Conservation (phyloP, 2,329 filamentous ascomycete genomes). For the Coniochaeta sp. region DNA sequence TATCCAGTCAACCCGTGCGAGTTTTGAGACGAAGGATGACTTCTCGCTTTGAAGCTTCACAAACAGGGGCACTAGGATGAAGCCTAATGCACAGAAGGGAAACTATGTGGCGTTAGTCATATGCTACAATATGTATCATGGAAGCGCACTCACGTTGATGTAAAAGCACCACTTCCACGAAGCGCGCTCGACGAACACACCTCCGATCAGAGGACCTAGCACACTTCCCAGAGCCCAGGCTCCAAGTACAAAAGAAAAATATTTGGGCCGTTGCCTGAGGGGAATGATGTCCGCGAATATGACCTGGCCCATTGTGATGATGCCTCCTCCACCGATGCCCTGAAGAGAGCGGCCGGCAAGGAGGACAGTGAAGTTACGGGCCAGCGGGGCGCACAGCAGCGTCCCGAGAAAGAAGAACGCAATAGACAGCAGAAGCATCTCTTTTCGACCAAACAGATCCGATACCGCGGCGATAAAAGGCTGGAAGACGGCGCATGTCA, state of each 20-base stretch:
- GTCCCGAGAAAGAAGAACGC: conserved; percentile 36
- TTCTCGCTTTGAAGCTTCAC: conserved; percentile 27
- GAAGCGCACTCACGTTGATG: conserved; percentile 21
- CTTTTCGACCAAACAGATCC: conserved; percentile 38
- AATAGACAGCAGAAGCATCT: conserved; percentile 31
- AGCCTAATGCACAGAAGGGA: conserved; percentile 30
- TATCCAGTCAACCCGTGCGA: conserved; percentile 34
- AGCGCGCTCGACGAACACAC: conserved; percentile 23
- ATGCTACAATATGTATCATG: no score
- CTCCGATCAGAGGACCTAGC: conserved; percentile 30
- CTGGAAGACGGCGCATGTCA: conserved; percentile 32
- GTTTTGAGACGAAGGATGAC: conserved; percentile 23
- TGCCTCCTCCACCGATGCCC: conserved; percentile 31
- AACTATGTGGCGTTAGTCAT: conserved; percentile 11
- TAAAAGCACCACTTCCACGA: conserved; percentile 43
- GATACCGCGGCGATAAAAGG: conserved; percentile 32
- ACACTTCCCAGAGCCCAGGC: conserved; percentile 32
- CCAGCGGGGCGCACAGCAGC: conserved; percentile 26
- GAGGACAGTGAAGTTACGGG: conserved; percentile 22
- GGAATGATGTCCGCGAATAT: conserved; percentile 35
- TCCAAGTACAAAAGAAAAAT: conserved; percentile 27
- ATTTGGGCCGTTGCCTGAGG: conserved; percentile 30
- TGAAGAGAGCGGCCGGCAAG: conserved; percentile 30
- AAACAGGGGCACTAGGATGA: conserved; percentile 31
- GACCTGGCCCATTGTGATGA: conserved; percentile 30